phyloP scores from a whole-genome alignment of 2,329 filamentous ascomycete genomes.

The Apiospora marii region DNA sequence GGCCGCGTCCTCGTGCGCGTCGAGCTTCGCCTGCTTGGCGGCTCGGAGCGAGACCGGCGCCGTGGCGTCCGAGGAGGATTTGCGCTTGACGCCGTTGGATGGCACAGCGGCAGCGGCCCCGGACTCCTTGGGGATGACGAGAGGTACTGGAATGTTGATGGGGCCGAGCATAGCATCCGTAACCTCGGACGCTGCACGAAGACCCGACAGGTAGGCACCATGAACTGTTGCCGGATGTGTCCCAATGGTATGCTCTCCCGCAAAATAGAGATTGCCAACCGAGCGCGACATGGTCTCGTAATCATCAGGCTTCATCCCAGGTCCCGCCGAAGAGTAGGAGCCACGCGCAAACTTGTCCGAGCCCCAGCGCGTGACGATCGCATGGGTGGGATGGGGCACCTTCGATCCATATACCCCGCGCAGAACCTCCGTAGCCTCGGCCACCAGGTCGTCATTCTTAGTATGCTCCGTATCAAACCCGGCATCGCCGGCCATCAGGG shows the following conservation, averaged over 20 bases:
- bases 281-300: conserved; percentile 90
- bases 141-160: conserved; percentile 76
- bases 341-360: conserved; percentile 90
- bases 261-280: conserved; percentile 90
- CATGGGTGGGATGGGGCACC: conserved; percentile 82
- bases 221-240: conserved; percentile 97
- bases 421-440: conserved; percentile 82
- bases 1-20: conserved; percentile 64
- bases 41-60: conserved; percentile 49
- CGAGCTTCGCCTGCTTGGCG: conserved; percentile 59
- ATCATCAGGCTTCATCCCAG: conserved; percentile 82
- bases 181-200: conserved; percentile 88
- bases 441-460: conserved; percentile 77
- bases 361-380: conserved; percentile 91
- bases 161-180: conserved; percentile 82
- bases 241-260: conserved; percentile 94
- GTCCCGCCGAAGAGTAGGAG: conserved; percentile 93
- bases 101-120: conserved; percentile 42
- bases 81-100: conserved; percentile 59
- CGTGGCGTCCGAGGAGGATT: conserved; percentile 44
- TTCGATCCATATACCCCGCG: conserved; percentile 74
- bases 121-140: conserved; percentile 73
- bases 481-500: conserved; percentile 94
- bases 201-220: conserved; percentile 91
- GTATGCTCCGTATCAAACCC: conserved; percentile 86